These are phyloP conservation scores for Neofusicoccum sp. DNA, from an alignment of 2,329 filamentous ascomycete species.

Conservation along the genomic window DNA sequence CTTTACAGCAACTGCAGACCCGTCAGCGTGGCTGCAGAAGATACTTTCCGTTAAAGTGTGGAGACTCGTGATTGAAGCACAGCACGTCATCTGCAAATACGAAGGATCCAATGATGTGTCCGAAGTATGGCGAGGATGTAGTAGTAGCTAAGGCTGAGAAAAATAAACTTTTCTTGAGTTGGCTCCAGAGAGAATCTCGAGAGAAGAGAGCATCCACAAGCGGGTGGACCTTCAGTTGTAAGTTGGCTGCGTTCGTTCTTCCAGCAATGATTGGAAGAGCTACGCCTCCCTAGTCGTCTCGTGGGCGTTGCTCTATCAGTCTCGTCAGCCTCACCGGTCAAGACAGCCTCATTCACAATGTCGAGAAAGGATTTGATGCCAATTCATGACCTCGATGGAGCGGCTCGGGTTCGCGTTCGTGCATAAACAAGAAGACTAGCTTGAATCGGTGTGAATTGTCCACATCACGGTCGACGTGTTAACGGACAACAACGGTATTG, in stretches of 20 bases:
- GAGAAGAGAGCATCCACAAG: background rate
- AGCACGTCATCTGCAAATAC: background rate
- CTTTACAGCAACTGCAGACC: background rate
- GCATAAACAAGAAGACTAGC: background rate
- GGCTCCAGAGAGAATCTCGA: background rate
- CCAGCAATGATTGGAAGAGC: background rate
- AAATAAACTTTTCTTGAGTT: background rate
- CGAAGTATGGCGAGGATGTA: background rate
- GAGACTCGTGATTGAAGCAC: background rate
- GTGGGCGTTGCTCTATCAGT: background rate
- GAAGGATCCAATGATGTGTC: background rate
- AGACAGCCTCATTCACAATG: background rate
- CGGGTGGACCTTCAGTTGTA: background rate
- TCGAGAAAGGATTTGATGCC: background rate
- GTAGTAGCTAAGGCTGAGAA: background rate
- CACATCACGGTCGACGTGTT: constrained; percentile 7
- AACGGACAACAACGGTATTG: background rate
- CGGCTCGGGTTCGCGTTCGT: background rate
- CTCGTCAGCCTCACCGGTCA: background rate
- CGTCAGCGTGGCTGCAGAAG: background rate
- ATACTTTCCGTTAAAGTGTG: background rate
- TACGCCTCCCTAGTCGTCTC: background rate
- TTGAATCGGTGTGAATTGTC: constrained; percentile 1
- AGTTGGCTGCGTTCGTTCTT: background rate
- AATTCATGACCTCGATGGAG: background rate